Evolutionary conservation across 2,329 filamentous ascomycete species (phyloP).

Genomic region (Mycosphaerella arachidis): DNA sequence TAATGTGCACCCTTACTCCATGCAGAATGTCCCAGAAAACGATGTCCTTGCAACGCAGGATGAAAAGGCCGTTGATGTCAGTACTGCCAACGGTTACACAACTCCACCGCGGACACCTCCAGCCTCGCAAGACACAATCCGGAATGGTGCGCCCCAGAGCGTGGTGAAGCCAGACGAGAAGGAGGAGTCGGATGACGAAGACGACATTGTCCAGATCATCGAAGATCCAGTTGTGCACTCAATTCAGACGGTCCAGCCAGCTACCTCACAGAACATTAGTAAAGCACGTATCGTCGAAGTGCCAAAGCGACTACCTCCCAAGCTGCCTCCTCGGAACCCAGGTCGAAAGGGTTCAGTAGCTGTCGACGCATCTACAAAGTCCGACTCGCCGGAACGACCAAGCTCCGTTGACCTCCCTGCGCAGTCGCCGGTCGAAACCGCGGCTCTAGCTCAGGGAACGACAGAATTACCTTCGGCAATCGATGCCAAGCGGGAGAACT

Average conservation of each 20-base stretch:
- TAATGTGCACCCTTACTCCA: constrained; percentile 9
- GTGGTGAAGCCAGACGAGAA: constrained; percentile 34
- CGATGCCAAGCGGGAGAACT: background rate
- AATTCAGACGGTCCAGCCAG: constrained; percentile 63
- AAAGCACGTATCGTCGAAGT: constrained; percentile 81
- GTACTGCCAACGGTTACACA: constrained; percentile 27
- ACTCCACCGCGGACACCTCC: constrained; percentile 33
- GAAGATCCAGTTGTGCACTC: constrained; percentile 50
- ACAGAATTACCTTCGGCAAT: background rate
- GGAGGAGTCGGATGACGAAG: constrained; percentile 48
- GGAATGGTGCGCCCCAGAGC: background rate
- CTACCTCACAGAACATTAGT: constrained; percentile 39
- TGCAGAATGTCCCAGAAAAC: constrained; percentile 29
- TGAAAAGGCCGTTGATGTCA: constrained; percentile 7
- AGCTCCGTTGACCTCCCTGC: background rate
- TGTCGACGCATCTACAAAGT: constrained; percentile 27
- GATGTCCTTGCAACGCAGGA: constrained; percentile 20
- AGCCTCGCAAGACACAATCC: background rate
- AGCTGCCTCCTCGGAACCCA: constrained; percentile 72
- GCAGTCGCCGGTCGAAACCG: background rate
- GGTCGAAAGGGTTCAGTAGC: constrained; percentile 44
- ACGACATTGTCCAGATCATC: constrained; percentile 47
- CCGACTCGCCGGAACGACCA: constrained; percentile 1
- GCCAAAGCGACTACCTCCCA: constrained; percentile 71
- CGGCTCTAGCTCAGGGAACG: background rate